A percentile compares a stretch with the other conserved stretches of the same genome.
These are phyloP conservation scores for Globisporangium parvum DNA, from an alignment of 352 stramenopile species.

Conservation along the genomic window DNA sequence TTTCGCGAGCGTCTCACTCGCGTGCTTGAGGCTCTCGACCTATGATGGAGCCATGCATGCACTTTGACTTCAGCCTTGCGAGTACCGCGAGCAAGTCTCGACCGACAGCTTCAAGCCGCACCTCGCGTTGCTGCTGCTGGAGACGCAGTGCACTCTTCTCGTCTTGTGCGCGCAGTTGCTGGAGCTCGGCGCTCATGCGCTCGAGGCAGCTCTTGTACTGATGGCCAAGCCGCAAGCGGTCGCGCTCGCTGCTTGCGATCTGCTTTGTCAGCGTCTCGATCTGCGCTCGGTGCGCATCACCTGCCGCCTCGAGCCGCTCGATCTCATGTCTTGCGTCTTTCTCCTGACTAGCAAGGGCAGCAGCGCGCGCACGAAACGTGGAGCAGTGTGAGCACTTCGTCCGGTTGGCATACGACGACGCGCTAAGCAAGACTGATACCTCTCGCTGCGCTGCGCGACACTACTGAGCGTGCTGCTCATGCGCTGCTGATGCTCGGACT, in stretches of 20 bases:
- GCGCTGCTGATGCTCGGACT: slow-evolving; percentile 29
- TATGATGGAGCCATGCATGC: background rate
- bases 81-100: background rate
- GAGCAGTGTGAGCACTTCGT: background rate
- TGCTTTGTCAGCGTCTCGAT: slow-evolving; percentile 24
- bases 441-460: slow-evolving; percentile 22
- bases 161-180: slow-evolving; percentile 10
- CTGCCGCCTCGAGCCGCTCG: slow-evolving; percentile 25
- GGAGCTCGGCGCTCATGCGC: slow-evolving; percentile 23
- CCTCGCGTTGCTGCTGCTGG: slow-evolving; percentile 10
- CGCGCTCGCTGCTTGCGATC: slow-evolving; percentile 21
- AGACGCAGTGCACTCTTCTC: slow-evolving; percentile 4
- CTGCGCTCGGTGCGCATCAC: slow-evolving; percentile 20
- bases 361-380: background rate
- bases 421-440: no score
- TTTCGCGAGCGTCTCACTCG: slow-evolving; percentile 14
- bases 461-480: slow-evolving; percentile 18
- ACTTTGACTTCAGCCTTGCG: background rate
- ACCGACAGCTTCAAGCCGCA: background rate
- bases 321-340: slow-evolving; percentile 28
- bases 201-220: slow-evolving; percentile 34
- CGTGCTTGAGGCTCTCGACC: slow-evolving; percentile 17
- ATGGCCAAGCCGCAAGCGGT: slow-evolving; percentile 18
- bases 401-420: no score
- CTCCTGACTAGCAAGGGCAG: slow-evolving; percentile 20